A percentile compares a stretch with the other conserved stretches of the same genome.
phyloP scores from a whole-genome alignment of 371 early-diverging fungal genomes.

The Parasitella parasitica region DNA sequence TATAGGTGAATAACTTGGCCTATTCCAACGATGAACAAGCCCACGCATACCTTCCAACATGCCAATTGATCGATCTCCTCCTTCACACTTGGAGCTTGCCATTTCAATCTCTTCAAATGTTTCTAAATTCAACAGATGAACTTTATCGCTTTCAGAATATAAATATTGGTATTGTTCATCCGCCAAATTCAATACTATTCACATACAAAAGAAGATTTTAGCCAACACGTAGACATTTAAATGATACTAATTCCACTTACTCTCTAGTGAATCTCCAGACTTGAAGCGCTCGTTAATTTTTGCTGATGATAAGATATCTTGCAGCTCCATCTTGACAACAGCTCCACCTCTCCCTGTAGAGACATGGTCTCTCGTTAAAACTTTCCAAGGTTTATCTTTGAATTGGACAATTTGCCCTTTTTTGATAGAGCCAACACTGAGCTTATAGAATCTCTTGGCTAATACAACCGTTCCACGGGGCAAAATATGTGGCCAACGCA shows the following conservation, averaged over 20 bases:
- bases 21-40: too few species aligned
- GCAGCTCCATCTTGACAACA: constrained; percentile 64
- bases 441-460: constrained; percentile 32
- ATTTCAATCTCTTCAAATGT: constrained; percentile 75
- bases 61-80: constrained; percentile 38
- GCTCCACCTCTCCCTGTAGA: constrained; percentile 53
- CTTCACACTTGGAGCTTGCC: constrained; percentile 57
- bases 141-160: constrained; percentile 58
- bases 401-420: constrained; percentile 52
- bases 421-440: constrained; percentile 43
- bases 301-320: constrained; percentile 51
- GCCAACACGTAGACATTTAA: too few species aligned
- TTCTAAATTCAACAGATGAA: constrained; percentile 71
- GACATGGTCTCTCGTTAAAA: constrained; percentile 43
- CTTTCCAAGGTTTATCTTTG: constrained; percentile 47
- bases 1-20: not conserved
- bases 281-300: constrained; percentile 67
- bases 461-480: not conserved
- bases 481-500: not conserved
- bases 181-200: constrained; percentile 57
- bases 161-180: constrained; percentile 70
- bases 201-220: too few species aligned
- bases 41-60: constrained; percentile 49
- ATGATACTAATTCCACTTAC: constrained; percentile 31
- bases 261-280: constrained; percentile 63